These are phyloP conservation scores for Puccinia hordei DNA, from an alignment of 1,284 basidiomycete species.

Conservation along the genomic window DNA sequence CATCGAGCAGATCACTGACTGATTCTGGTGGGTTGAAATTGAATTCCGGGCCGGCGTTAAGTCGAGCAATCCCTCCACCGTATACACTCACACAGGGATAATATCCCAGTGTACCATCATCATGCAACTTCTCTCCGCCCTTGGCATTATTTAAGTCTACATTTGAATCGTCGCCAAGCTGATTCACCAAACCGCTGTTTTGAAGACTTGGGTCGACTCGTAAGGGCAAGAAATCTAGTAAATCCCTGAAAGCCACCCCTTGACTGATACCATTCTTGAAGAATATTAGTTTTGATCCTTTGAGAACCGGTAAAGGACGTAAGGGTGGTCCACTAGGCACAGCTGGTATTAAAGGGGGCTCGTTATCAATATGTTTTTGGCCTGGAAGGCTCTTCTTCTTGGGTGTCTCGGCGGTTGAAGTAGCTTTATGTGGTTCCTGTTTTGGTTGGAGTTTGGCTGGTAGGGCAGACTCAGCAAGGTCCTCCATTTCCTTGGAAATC, in stretches of 20 bases:
- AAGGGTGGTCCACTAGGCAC: slow-evolving; percentile 61
- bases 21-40: slow-evolving; percentile 67
- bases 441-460: slow-evolving; percentile 53
- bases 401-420: slow-evolving; percentile 65
- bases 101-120: slow-evolving; percentile 94
- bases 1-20: slow-evolving; percentile 25
- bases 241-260: slow-evolving; percentile 78
- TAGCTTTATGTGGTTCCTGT: slow-evolving; percentile 52
- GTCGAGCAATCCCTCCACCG: slow-evolving; percentile 78
- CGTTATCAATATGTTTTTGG: slow-evolving; percentile 53
- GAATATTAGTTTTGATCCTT: slow-evolving; percentile 78
- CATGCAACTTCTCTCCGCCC: slow-evolving; percentile 71
- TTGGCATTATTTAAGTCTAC: slow-evolving; percentile 55
- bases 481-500: slow-evolving; percentile 88
- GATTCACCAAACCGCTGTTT: slow-evolving; percentile 50
- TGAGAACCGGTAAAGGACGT: slow-evolving; percentile 72
- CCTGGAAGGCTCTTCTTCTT: slow-evolving; percentile 64
- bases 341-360: slow-evolving; percentile 39
- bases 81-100: slow-evolving; percentile 93
- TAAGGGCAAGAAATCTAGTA: slow-evolving; percentile 90
- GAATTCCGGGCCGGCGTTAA: slow-evolving; percentile 87
- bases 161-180: not conserved
- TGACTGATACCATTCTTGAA: slow-evolving; percentile 89
- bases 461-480: slow-evolving; percentile 61
- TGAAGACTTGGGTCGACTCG: slow-evolving; percentile 60